Evolutionary conservation across 1,284 basidiomycete species (phyloP), one percentile per base, ranked within the genome.

Genomic region (Fomitiporia mediterranea): DNA sequence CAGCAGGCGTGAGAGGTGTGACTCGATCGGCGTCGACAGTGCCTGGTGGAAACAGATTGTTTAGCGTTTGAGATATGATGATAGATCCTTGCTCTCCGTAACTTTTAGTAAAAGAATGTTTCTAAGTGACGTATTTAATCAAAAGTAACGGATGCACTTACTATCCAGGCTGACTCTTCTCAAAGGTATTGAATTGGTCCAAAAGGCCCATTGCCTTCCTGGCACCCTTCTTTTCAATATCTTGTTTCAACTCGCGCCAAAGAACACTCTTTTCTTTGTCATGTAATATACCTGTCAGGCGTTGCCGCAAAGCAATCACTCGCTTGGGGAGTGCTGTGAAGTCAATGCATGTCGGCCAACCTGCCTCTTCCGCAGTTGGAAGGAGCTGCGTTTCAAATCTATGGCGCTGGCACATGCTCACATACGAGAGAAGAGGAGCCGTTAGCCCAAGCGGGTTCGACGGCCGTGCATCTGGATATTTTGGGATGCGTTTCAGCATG

Each of bases 121-220:
- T 51, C 23, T 11, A 35, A n/a, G 42, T 8, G 47, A 54, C n/a
- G 23, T 43, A 27, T 57, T 5, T 43, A 5, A 28, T n/a, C 15
- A 52, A 19, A n/a, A 39, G 17, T 55, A 58, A 47, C 17, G 17
- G 50, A 34, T n/a, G 43, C 13, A 73, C 89, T 73, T 65, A 91
- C 89, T 91, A 91, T 73, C 89, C 89, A 37, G 89, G 86, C 62
- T 89, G 87, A 1, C 81, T 80, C 70, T 82, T 87, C 63, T 88
- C 79, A 63, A 91, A 91, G 62, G 72, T 86, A 25, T 80, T 75
- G 63, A 89, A 88, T 63, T 91, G 89, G 1, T 80, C 86, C 44
- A 75, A 78, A 47, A 89, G 77, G 30, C 87, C 83, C 2, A 79
- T 75, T 9, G 80, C 80, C n/a, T 79, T 79, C 43, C 81, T 77